A percentile compares a stretch with the other conserved stretches of the same genome.
Evolutionary conservation across 345 rosid species (phyloP).

Genomic region (Toxicodendron radicans): DNA sequence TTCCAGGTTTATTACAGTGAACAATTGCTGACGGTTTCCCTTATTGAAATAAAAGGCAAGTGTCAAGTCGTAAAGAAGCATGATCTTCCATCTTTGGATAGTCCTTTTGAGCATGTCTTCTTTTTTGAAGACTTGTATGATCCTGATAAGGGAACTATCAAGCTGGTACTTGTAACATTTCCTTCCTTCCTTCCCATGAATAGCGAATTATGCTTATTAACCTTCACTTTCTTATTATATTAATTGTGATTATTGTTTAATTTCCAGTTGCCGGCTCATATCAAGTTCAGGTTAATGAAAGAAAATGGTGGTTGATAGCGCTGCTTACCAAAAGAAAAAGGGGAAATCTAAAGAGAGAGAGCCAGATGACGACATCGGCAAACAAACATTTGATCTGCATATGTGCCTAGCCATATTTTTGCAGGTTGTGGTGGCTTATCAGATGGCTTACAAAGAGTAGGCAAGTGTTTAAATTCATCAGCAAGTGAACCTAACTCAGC

Average conservation of each 20-base stretch:
- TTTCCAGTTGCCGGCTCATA: constrained; percentile 54
- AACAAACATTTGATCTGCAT: constrained; percentile 31
- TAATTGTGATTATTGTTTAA: constrained; percentile 10
- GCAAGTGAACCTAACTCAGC: not conserved
- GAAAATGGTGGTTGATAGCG: constrained; percentile 36
- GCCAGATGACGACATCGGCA: constrained; percentile 27
- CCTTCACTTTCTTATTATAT: not conserved
- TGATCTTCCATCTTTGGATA: constrained; percentile 47
- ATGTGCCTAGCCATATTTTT: constrained; percentile 51
- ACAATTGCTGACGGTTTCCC: constrained; percentile 34
- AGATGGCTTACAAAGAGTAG: constrained; percentile 53
- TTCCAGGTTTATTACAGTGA: constrained; percentile 78
- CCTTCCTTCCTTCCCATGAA: constrained; percentile 8
- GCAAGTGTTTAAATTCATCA: constrained; percentile 19
- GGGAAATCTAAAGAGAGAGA: constrained; percentile 63
- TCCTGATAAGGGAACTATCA: constrained; percentile 61
- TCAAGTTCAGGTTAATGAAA: constrained; percentile 48
- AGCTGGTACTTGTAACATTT: constrained; percentile 51
- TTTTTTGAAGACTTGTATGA: constrained; percentile 76
- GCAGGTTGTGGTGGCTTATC: constrained; percentile 83
- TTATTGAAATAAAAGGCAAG: constrained; percentile 58
- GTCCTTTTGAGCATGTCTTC: constrained; percentile 61
- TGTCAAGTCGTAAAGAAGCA: constrained; percentile 75
- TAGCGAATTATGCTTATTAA: constrained; percentile 3
- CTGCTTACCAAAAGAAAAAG: constrained; percentile 57